Percentiles rank a stretch among this genome's conserved stretches.
phyloP scores from a whole-genome alignment of 805 yeast genomes.

The Candida suzukii region DNA sequence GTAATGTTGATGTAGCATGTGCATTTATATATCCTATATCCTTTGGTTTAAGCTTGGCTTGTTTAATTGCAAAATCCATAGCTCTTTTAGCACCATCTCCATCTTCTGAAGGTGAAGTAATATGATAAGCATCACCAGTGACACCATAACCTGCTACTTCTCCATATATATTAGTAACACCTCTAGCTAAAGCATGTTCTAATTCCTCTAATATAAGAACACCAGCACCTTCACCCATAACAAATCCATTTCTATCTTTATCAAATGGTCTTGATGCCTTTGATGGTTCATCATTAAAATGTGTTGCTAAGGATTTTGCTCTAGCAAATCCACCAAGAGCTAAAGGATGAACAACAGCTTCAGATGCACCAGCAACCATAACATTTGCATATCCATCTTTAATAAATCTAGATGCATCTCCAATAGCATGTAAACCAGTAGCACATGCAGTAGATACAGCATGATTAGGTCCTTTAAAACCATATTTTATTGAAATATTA shows the following conservation, averaged over 20 bases:
- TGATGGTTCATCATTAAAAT: constrained; percentile 52
- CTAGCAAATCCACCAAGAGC: constrained; percentile 88
- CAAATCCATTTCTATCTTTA: constrained; percentile 71
- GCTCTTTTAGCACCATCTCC: constrained; percentile 84
- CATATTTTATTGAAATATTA: constrained; percentile 71
- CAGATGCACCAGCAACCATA: constrained; percentile 93
- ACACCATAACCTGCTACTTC: constrained; percentile 86
- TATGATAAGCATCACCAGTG: constrained; percentile 87
- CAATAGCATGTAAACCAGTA: constrained; percentile 88
- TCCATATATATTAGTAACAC: constrained; percentile 60
- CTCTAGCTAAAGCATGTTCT: constrained; percentile 65
- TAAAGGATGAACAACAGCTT: constrained; percentile 78
- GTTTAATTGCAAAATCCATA: constrained; percentile 66
- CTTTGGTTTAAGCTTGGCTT: constrained; percentile 37
- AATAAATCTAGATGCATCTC: constrained; percentile 85
- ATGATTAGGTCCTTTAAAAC: constrained; percentile 80
- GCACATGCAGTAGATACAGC: constrained; percentile 94
- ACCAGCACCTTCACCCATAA: constrained; percentile 90
- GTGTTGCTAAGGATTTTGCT: constrained; percentile 70
- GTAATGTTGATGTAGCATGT: constrained; percentile 88
- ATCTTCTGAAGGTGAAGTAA: constrained; percentile 79
- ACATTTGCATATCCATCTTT: constrained; percentile 74
- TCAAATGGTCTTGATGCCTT: constrained; percentile 88
- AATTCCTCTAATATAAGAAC: constrained; percentile 68
- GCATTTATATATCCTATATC: constrained; percentile 81